A percentile compares a stretch with the other conserved stretches of the same genome.
These are phyloP conservation scores for Volvariella volvacea DNA, from an alignment of 1,284 basidiomycete genomes.

Conservation along the genomic window DNA sequence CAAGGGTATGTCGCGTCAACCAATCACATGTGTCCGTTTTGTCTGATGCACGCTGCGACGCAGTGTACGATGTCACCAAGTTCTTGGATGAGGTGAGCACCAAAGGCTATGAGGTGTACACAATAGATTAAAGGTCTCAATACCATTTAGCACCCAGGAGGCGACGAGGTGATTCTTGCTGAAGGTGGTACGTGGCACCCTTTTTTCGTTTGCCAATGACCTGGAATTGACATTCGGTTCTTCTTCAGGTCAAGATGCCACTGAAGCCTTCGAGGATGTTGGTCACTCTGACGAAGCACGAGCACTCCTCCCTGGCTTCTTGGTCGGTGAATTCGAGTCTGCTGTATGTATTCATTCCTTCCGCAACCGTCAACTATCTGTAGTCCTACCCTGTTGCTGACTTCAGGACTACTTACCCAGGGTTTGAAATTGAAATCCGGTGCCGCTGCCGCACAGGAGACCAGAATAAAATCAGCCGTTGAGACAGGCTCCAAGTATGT, in stretches of 20 bases:
- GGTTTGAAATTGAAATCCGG: conserved; percentile 42
- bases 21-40: conserved; percentile 28
- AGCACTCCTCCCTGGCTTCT: conserved; percentile 73
- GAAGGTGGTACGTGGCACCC: conserved; percentile 73
- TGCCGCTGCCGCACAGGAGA: conserved; percentile 36
- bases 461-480: conserved; percentile 36
- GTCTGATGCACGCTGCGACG: conserved; percentile 18
- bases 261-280: conserved; percentile 98
- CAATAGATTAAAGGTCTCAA: not conserved
- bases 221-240: too few relatives aligned
- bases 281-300: conserved; percentile 99
- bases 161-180: conserved; percentile 93
- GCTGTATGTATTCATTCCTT: conserved; percentile 40
- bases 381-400: conserved; percentile 5
- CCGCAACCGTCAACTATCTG: conserved; percentile 5
- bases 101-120: not conserved
- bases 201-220: too few relatives aligned
- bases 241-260: conserved; percentile 87
- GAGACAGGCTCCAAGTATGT: conserved; percentile 68
- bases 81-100: conserved; percentile 91
- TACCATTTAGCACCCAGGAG: conserved; percentile 80
- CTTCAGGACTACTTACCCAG: conserved; percentile 21
- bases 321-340: conserved; percentile 75
- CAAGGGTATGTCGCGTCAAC: conserved; percentile 56
- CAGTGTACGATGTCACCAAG: conserved; percentile 92